Evolutionary conservation across 371 early-diverging fungal species (phyloP).

Genomic region (Mucor circinelloides): DNA sequence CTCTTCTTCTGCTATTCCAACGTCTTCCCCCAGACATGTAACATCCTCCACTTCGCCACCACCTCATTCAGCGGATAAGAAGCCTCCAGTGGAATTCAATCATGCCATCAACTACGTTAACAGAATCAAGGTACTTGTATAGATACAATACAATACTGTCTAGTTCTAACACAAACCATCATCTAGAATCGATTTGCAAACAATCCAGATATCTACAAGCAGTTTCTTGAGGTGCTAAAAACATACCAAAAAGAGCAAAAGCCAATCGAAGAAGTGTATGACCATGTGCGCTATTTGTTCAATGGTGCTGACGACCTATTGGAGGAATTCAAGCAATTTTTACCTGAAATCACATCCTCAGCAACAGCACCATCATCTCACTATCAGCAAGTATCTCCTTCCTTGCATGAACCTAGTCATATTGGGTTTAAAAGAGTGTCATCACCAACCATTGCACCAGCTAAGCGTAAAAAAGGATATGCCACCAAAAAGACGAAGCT

Average conservation of each 20-base stretch:
- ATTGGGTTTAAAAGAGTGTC: not conserved
- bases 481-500: not conserved
- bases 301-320: slow-evolving; percentile 82
- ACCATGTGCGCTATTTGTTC: slow-evolving; percentile 87
- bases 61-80: not conserved
- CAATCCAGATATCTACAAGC: slow-evolving; percentile 92
- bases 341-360: slow-evolving; percentile 65
- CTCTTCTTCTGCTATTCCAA: not conserved
- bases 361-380: not conserved
- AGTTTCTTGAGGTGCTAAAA: slow-evolving; percentile 92
- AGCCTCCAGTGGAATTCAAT: slow-evolving; percentile 86
- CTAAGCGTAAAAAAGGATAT: slow-evolving; percentile 3
- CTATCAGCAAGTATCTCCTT: not conserved
- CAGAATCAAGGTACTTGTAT: slow-evolving; percentile 75
- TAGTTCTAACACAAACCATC: not conserved
- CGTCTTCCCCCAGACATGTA: not conserved
- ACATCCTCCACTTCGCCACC: not conserved
- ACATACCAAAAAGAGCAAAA: slow-evolving; percentile 91
- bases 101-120: slow-evolving; percentile 98
- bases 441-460: not conserved
- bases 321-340: slow-evolving; percentile 95
- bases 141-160: not conserved
- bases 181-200: slow-evolving; percentile 76
- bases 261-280: slow-evolving; percentile 90
- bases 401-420: not conserved